Evolutionary conservation across 2,329 filamentous ascomycete genomes (phyloP).

Genomic region (Aphanoascus verrucosus): DNA sequence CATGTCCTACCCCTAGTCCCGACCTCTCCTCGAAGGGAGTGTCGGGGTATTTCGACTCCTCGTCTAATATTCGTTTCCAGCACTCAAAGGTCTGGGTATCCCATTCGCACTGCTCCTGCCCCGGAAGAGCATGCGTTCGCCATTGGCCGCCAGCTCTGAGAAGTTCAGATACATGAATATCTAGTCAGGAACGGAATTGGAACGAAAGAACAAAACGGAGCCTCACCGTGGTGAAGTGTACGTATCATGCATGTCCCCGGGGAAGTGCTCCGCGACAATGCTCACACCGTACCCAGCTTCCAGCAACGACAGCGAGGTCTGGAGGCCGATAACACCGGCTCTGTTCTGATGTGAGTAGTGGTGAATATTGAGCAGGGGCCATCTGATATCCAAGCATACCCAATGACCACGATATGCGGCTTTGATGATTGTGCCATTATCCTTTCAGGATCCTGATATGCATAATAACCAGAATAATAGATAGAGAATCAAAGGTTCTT

Average conservation of each 20-base stretch:
- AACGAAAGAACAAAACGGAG: not conserved
- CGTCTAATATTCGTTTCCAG: slow-evolving; percentile 29
- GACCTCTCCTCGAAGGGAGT: slow-evolving; percentile 19
- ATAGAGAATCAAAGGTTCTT: not conserved
- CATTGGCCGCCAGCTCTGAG: slow-evolving; percentile 40
- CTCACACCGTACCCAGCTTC: slow-evolving; percentile 34
- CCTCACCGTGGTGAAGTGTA: slow-evolving; percentile 37
- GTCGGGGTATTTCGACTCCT: slow-evolving; percentile 20
- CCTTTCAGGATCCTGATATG: not conserved
- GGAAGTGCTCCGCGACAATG: slow-evolving; percentile 35
- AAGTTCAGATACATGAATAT: slow-evolving; percentile 15
- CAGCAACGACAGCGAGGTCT: slow-evolving; percentile 36
- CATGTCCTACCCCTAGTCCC: slow-evolving; percentile 16
- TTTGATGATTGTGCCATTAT: not conserved
- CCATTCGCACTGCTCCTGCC: slow-evolving; percentile 32
- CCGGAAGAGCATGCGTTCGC: slow-evolving; percentile 32
- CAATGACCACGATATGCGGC: not conserved
- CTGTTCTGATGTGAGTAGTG: slow-evolving; percentile 16
- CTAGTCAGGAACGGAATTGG: slow-evolving; percentile 8
- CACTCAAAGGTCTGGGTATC: slow-evolving; percentile 35
- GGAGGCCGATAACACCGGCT: slow-evolving; percentile 40
- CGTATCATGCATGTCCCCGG: slow-evolving; percentile 32
- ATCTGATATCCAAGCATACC: not conserved
- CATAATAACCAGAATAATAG: not conserved
- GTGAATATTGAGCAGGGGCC: not conserved